Percentiles rank a stretch among this genome's conserved stretches.
Evolutionary conservation across 371 early-diverging fungal genomes (phyloP).

Genomic region (Mortierella sp.): DNA sequence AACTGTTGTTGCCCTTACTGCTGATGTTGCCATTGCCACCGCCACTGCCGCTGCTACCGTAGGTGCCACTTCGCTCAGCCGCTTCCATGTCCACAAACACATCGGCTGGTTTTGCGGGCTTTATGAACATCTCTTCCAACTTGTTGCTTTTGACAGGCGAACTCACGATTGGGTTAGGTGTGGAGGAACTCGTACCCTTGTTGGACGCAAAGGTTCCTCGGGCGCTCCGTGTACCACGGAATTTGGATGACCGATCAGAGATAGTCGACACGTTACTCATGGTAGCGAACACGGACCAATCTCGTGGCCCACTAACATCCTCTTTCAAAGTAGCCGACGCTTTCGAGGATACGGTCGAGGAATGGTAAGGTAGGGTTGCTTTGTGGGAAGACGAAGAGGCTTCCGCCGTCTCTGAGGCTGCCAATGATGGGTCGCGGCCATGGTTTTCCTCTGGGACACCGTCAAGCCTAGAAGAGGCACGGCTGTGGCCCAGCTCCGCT

Average conservation of each 20-base stretch:
- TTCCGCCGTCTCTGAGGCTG: background rate
- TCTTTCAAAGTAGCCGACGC: background rate
- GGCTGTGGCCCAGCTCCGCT: constrained; percentile 16
- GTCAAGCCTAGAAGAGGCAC: background rate
- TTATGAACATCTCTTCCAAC: constrained; percentile 40
- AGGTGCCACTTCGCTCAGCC: background rate
- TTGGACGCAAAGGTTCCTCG: background rate
- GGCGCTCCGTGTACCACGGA: background rate
- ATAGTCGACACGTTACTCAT: constrained; percentile 48
- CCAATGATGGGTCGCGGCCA: background rate
- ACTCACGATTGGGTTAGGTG: no score
- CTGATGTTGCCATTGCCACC: background rate
- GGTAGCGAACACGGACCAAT: constrained; percentile 52
- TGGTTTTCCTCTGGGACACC: constrained; percentile 9
- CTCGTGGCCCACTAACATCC: constrained; percentile 15
- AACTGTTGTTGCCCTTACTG: constrained; percentile 1
- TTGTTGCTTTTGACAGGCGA: no score
- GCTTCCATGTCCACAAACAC: background rate
- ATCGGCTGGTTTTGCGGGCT: constrained; percentile 10
- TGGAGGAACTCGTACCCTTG: constrained; percentile 8
- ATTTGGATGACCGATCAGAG: constrained; percentile 18
- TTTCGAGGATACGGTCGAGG: background rate
- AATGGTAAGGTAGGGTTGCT: no score
- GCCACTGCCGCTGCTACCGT: background rate
- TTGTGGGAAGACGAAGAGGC: background rate